Base-by-base conservation (phyloP, 768 basidiomycete genomes). In the Grammothele lineata region DNA sequence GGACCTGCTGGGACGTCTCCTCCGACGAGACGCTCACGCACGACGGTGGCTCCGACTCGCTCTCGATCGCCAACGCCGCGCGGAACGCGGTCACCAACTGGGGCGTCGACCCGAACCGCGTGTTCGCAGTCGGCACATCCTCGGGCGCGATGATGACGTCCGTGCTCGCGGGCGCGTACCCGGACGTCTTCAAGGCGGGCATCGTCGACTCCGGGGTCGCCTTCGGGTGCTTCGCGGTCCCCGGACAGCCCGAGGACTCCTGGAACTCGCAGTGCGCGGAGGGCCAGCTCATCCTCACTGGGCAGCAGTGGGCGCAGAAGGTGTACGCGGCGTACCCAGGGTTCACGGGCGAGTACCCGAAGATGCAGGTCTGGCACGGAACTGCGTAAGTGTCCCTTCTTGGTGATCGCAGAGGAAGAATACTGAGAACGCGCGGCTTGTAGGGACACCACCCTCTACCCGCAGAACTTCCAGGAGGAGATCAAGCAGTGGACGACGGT, bases 141-240 rank as follows among this genome's bases (percentile, higher is more conserved):
- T 78, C 76, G 3, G 78, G 78, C 41, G 70, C 69, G 47, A 81
- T 80, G 79, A 80, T 79, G 78, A 79, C 78, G 47, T 76, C 73
- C 57, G 77, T 79, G 23, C 64, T 79, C 39, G 62, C 65, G 38
- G 78, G 75, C 26, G 71, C 74, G 17, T 78, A 80, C 62, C 77
- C 77, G n/a, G 73, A 80, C 48, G 57, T 81, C 32, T 75, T 78
- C 65, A 49, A 54, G 36, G 79, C 75, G 15, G 76, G 71, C 18
- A 54, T 72, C 35, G 72, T 68, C 22, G 73, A 70, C 58, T 72
- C 76, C 27, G 77, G 78, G 39, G 78, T 79, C 37, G 70, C 78
- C 7, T 78, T 71, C 47, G 76, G 67, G 9, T 80, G 78, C 66
- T 78, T 78, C 59, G 73, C 67, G 27, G 74, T 73, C 12, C 54